A percentile compares a stretch with the other conserved stretches of the same genome.
phyloP scores from a whole-genome alignment of 352 stramenopile species.

The Globisporangium nagaii region DNA sequence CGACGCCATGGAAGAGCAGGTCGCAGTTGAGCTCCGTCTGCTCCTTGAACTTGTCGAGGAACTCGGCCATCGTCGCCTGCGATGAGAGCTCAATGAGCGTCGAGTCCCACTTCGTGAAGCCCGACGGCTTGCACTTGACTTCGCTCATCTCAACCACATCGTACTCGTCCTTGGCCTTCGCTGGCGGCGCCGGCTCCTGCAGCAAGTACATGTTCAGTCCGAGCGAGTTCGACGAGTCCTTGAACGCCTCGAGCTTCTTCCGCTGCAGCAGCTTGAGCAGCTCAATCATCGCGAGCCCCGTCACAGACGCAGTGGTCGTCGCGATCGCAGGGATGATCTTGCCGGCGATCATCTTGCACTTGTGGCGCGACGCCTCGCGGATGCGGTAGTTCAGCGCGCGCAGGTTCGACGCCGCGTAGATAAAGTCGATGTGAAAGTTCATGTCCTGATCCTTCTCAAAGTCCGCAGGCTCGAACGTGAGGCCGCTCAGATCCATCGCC shows the following conservation, averaged over 20 bases:
- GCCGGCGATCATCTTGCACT: slow-evolving; percentile 98
- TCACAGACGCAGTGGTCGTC: slow-evolving; percentile 99
- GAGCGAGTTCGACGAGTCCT: slow-evolving; percentile 91
- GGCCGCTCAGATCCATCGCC: slow-evolving; percentile 39
- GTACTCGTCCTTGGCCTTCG: slow-evolving; percentile 90
- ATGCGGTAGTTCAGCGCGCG: slow-evolving; percentile 89
- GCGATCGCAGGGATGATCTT: slow-evolving; percentile 99
- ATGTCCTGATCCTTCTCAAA: slow-evolving; percentile 99
- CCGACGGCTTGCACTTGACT: slow-evolving; percentile 80
- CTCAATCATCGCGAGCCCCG: slow-evolving; percentile 93
- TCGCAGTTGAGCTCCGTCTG: slow-evolving; percentile 75
- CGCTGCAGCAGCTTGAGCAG: slow-evolving; percentile 86
- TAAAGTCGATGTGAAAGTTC: slow-evolving; percentile 96
- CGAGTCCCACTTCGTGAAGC: slow-evolving; percentile 93
- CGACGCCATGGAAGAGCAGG: slow-evolving; percentile 73
- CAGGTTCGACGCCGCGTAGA: slow-evolving; percentile 97
- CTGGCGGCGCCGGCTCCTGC: slow-evolving; percentile 77
- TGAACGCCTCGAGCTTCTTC: slow-evolving; percentile 87
- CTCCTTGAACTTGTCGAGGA: slow-evolving; percentile 60
- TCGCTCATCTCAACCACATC: slow-evolving; percentile 86
- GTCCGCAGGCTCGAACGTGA: slow-evolving; percentile 75
- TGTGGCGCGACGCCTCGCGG: slow-evolving; percentile 74
- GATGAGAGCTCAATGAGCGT: slow-evolving; percentile 70
- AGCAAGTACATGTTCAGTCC: slow-evolving; percentile 92
- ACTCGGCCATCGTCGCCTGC: slow-evolving; percentile 59